A percentile compares a stretch with the other conserved stretches of the same genome.
These are phyloP conservation scores for Aspergillus fumigatus DNA, from an alignment of 2,329 filamentous ascomycete species.

Conservation along the genomic window DNA sequence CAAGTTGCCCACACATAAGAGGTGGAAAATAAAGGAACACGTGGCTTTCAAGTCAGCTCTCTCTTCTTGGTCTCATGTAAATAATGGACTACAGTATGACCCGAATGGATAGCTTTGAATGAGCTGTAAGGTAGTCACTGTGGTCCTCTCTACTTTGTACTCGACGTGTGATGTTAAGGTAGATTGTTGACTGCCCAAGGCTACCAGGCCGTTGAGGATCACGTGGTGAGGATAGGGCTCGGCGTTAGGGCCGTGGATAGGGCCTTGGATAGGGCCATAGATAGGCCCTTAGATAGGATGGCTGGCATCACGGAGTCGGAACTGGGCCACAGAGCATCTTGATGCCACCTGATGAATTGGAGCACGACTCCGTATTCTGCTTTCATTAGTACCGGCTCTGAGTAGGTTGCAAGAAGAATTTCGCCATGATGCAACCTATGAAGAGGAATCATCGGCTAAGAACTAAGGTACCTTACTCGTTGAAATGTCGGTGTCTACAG, in stretches of 20 bases:
- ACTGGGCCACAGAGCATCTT: no score
- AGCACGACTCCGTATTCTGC: no score
- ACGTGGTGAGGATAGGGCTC: background rate
- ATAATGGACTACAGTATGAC: background rate
- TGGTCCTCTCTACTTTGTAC: background rate
- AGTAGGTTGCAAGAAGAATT: background rate
- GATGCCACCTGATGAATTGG: no score
- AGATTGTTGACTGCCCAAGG: background rate
- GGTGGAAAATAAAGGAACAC: background rate
- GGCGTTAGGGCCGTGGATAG: background rate
- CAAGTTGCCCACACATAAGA: background rate
- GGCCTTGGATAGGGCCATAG: no score
- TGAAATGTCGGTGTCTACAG: constrained; percentile 9
- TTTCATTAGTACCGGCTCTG: background rate
- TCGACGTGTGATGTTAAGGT: background rate
- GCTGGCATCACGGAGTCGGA: background rate
- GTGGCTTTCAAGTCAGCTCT: background rate
- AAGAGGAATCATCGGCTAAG: background rate
- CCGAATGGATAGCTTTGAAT: background rate
- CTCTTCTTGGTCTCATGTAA: background rate
- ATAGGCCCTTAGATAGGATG: no score
- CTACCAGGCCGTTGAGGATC: background rate
- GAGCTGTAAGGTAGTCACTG: background rate
- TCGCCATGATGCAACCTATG: background rate
- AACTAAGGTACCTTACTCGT: background rate